Base-by-base conservation (phyloP, 2,329 filamentous ascomycete genomes). In the Kalmusia sp. region DNA sequence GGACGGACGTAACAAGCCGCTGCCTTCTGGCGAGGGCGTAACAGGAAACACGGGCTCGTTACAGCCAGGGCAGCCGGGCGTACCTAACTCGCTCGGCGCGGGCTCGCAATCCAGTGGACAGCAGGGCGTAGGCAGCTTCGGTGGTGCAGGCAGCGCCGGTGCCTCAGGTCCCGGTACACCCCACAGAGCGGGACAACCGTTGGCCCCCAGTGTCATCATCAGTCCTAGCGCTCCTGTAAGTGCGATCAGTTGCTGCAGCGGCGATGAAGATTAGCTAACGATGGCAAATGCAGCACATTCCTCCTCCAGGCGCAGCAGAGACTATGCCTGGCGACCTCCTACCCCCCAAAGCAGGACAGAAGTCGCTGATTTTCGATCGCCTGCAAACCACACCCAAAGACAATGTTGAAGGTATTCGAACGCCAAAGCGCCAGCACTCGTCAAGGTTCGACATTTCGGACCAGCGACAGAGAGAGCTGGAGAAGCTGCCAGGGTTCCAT, bases 271-370 rank as follows among this genome's bases (percentile, higher is more conserved):
- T 22, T 35, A 41, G 40, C 40, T 62, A 38, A 62, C 47, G 30
- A n/a, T n/a, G 7, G 30, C 15, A 6, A 25, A 38, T 39, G 25
- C 68, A 95, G 92, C 95, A 99, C 78, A 82, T 95, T 38, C 93
- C 95, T 45, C 92, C 92, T 57, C 95, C 95, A 41, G 95, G 95
- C 63, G 89, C 93, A 52, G 90, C 93, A 60, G 95, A 99, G 79
- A 97, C 93, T 5, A 98, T 99, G 93, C 95, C 95, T 47, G 92
- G 96, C 70, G 95, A 99, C 73, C 87, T 99, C 54, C 92, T 92
- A 25, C 95, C 95, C 49, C 95, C 95, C 15, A 96, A 97, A 77
- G 88, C 91, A 37, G 92, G 92, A 49, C 86, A 90, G 70, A 98
- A 98, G 81, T 95, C 92, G 17, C 80, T 92, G 65, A 86, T 96